These are phyloP conservation scores for Arachis monticola DNA, from an alignment of 331 rosid species.

Conservation along the genomic window DNA sequence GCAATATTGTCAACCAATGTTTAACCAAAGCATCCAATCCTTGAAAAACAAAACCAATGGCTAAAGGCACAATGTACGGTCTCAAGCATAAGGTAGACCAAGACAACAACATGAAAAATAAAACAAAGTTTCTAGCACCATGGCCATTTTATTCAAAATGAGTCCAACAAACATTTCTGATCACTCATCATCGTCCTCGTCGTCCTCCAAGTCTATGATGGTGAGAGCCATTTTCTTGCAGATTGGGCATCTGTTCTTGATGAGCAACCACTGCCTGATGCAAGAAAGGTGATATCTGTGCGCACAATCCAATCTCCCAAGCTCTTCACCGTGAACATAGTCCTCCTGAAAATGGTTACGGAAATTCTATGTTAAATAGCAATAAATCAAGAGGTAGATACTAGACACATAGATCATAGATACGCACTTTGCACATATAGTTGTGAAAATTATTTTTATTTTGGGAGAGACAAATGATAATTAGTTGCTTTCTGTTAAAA, in stretches of 20 bases:
- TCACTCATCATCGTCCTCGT: background rate
- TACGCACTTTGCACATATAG: no score
- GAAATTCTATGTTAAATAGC: background rate
- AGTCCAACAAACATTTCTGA: background rate
- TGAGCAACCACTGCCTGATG: conserved; percentile 39
- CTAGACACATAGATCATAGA: no score
- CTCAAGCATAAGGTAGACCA: background rate
- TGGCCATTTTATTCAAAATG: no score
- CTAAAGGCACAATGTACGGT: background rate
- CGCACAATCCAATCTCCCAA: conserved; percentile 40
- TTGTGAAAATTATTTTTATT: no score
- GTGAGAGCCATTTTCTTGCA: conserved; percentile 36
- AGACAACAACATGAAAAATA: background rate
- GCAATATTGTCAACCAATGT: background rate
- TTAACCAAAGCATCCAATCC: background rate
- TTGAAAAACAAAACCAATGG: background rate
- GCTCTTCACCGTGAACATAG: conserved; percentile 36
- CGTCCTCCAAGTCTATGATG: background rate
- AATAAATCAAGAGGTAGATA: background rate
- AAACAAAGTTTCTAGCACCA: background rate
- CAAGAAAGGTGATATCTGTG: conserved; percentile 39
- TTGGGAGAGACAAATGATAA: no score
- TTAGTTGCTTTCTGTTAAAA: no score
- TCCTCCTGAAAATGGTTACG: conserved; percentile 45
- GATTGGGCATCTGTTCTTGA: conserved; percentile 47